A percentile compares a stretch with the other conserved stretches of the same genome.
phyloP scores from a whole-genome alignment of 805 yeast genomes.

The Sugiyamaella qingdaonensis region DNA sequence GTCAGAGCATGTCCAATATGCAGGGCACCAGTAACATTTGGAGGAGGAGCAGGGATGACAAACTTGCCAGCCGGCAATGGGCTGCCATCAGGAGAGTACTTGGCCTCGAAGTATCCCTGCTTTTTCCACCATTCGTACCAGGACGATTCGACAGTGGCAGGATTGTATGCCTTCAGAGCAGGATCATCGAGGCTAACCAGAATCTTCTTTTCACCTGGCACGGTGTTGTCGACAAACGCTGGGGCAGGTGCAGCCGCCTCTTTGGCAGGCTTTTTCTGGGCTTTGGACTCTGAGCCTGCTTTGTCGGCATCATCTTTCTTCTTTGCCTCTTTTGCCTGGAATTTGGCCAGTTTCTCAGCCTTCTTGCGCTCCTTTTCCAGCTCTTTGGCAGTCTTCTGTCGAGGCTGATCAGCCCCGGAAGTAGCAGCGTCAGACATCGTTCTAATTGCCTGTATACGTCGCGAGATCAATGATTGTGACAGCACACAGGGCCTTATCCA shows the following conservation, averaged over 20 bases:
- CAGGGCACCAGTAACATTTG: conserved; percentile 97
- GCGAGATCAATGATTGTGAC: background rate
- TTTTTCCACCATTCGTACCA: conserved; percentile 98
- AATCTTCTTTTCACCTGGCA: conserved; percentile 85
- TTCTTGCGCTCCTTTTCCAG: conserved; percentile 82
- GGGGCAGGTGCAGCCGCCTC: conserved; percentile 68
- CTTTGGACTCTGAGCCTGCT: conserved; percentile 30
- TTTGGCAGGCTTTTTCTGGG: conserved; percentile 46
- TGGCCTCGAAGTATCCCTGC: conserved; percentile 84
- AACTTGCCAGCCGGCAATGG: conserved; percentile 78
- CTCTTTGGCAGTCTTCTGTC: conserved; percentile 70
- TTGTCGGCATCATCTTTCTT: conserved; percentile 45
- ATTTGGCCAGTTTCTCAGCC: conserved; percentile 83
- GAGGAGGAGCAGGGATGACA: conserved; percentile 97
- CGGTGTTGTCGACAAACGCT: conserved; percentile 80
- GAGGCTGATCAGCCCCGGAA: conserved; percentile 26
- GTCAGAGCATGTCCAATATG: conserved; percentile 99
- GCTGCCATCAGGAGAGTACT: conserved; percentile 68
- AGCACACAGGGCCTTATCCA: conserved; percentile 1
- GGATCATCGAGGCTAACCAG: conserved; percentile 87
- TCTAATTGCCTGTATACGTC: conserved; percentile 3
- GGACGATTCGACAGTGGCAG: conserved; percentile 87
- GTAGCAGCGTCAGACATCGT: conserved; percentile 19
- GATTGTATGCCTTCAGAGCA: conserved; percentile 89
- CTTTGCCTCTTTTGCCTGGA: conserved; percentile 76